Conservation (phyloP, 495 filamentous ascomycete genomes). For the Venustampulla echinocandica region DNA sequence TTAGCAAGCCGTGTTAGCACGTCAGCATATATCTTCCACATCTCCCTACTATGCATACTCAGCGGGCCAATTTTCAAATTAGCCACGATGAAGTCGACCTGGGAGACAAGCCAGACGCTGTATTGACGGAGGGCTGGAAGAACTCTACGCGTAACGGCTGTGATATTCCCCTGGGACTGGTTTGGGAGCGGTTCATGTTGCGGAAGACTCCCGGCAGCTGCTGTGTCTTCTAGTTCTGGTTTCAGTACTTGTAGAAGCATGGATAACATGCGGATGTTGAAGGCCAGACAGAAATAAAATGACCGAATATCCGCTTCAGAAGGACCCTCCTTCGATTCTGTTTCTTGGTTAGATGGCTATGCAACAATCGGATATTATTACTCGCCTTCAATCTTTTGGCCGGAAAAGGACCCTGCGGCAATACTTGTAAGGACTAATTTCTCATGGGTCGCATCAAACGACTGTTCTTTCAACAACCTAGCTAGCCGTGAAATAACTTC, state of each 20-base stretch:
- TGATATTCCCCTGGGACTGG: slow-evolving; percentile 46
- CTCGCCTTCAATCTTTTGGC: slow-evolving; percentile 52
- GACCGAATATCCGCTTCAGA: slow-evolving; percentile 35
- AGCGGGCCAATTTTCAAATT: slow-evolving; percentile 48
- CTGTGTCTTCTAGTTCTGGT: slow-evolving; percentile 52
- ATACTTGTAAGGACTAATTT: slow-evolving; percentile 83
- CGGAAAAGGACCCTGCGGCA: slow-evolving; percentile 66
- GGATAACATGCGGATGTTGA: slow-evolving; percentile 77
- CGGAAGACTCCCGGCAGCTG: slow-evolving; percentile 35
- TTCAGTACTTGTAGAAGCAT: slow-evolving; percentile 66
- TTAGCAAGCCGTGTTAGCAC: slow-evolving; percentile 55
- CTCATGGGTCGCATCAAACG: slow-evolving; percentile 47
- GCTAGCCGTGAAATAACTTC: slow-evolving; percentile 73
- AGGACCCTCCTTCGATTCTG: slow-evolving; percentile 18
- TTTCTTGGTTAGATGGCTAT: slow-evolving; percentile 22
- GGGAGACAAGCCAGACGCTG: slow-evolving; percentile 58
- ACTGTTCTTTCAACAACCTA: slow-evolving; percentile 61
- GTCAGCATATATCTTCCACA: slow-evolving; percentile 66
- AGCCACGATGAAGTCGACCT: slow-evolving; percentile 40
- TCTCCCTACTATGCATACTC: slow-evolving; percentile 50
- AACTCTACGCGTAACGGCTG: slow-evolving; percentile 53
- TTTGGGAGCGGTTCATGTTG: slow-evolving; percentile 26
- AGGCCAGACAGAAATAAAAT: slow-evolving; percentile 62
- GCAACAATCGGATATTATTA: slow-evolving; percentile 3
- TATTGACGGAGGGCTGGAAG: slow-evolving; percentile 65